These are phyloP conservation scores for Flammula alnicola DNA, from an alignment of 1,284 basidiomycete species.

Conservation along the genomic window DNA sequence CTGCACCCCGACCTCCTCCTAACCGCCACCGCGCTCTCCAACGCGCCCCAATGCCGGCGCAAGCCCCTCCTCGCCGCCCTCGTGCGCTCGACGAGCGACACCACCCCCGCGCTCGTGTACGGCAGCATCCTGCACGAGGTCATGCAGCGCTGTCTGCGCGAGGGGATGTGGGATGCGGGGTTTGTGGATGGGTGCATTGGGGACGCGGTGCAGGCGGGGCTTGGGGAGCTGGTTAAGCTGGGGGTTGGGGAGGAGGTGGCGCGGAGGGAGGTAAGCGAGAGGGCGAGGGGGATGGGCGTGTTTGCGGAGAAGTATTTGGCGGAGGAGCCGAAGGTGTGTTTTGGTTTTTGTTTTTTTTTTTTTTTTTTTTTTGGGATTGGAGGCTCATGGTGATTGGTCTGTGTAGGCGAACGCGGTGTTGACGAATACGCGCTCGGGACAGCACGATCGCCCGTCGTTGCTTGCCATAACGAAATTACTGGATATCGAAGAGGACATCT, in stretches of 20 bases:
- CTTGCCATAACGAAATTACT: slow-evolving; percentile 78
- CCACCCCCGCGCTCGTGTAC: slow-evolving; percentile 76
- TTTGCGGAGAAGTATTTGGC: slow-evolving; percentile 72
- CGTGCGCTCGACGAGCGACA: slow-evolving; percentile 59
- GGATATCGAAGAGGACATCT: slow-evolving; percentile 97
- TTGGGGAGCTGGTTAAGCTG: slow-evolving; percentile 67
- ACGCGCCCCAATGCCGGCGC: slow-evolving; percentile 79
- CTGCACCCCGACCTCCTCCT: slow-evolving; percentile 90
- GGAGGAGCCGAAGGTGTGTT: slow-evolving; percentile 60
- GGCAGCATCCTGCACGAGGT: slow-evolving; percentile 91
- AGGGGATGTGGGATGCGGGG: slow-evolving; percentile 61
- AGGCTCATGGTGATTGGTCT: too few relatives aligned
- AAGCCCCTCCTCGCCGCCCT: slow-evolving; percentile 76
- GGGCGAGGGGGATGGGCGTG: slow-evolving; percentile 65
- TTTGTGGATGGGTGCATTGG: slow-evolving; percentile 64
- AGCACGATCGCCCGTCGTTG: slow-evolving; percentile 50
- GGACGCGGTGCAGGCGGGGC: slow-evolving; percentile 51
- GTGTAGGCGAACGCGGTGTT: slow-evolving; percentile 66
- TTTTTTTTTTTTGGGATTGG: background rate
- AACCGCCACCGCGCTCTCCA: slow-evolving; percentile 87
- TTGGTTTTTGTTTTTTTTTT: slow-evolving; percentile 1
- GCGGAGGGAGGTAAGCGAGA: slow-evolving; percentile 59
- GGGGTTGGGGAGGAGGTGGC: slow-evolving; percentile 67
- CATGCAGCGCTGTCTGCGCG: slow-evolving; percentile 76
- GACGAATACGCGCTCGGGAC: slow-evolving; percentile 61